Evolutionary conservation across 192 early-diverging fungal genomes (phyloP), one percentile per base, ranked within the genome.

Genomic region (Dissophora globulifera): DNA sequence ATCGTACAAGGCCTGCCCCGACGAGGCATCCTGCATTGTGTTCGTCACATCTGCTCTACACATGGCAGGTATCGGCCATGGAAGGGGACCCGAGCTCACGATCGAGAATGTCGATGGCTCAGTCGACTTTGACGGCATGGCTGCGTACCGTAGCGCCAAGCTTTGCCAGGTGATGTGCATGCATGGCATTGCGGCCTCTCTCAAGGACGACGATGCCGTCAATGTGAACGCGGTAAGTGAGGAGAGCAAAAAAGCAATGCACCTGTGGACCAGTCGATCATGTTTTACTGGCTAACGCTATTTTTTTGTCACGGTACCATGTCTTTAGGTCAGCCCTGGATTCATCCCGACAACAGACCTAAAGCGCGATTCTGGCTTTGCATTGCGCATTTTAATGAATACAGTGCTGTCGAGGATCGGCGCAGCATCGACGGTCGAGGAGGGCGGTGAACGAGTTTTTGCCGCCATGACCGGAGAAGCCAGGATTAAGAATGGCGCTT

Each of bases 21-120:
- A 67, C 10, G 49, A 62, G 20, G 41, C 50, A n/a, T 66, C 79
- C 6, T 55, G 54, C 45, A 38, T 82, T 42, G 50, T 75, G 13
- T 75, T 79, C 53, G 79, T 82, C 31, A 67, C 67, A 13, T 81
- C 80, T 12, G 33, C 65, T 5, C 43, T 82, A 20, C 70, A 80
- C 59, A 67, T 50, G 50, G 40, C 64, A 3, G 70, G 66, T 3
- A 40, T 49, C 15, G 81, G 72, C 4, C 51, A 50, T 58, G 64
- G 65, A 9, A 69, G 72, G 27, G 78, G 71, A 16, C 78, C 81
- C 40, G 47, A 61, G 15, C 56, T 79, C 38, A 69, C 64, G 2
- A 45, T 70, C 26, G 78, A 79, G 40, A 79, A 80, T 47, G 29
- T 80, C 13, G 56, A 79, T 43, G 78, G 67, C 0, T 53, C 43